Base-by-base conservation (phyloP, 139 green algal species). In the Asterochloris erici region DNA sequence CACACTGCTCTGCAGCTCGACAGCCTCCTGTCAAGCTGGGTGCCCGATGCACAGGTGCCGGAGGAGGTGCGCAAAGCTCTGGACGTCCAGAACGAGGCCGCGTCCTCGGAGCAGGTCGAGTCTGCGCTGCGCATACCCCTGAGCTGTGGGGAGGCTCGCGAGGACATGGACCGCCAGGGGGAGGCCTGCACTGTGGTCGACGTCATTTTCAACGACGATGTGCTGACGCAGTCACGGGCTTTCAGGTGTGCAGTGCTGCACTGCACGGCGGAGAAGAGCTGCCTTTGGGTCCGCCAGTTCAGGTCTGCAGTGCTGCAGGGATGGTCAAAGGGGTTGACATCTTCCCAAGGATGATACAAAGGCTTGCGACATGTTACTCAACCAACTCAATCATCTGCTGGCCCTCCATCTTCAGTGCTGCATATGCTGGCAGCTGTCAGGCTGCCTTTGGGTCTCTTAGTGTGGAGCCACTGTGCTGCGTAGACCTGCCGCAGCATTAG, bases 201-300 rank as follows among this genome's bases (percentile, higher is more conserved):
- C 86, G 91, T 89, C 79, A 86, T 96, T 60, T 84, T 96, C 47
- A 92, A 93, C 77, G 54, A 68, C 9, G 85, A 95, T 19, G 83
- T 96, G 15, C 63, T 94, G 15, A 86, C 75, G 16, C 82, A 89
- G 78, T 86, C 87, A 28, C 76, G 63, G 10, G 75, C 73, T 12
- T 86, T 78, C 80, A 84, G 70, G 80, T 84, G 75, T n/a, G 14
- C 28, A 19, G 19, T 29, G 71, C 71, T 77, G 71, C 74, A 79
- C 26, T 17, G 62, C 28, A 47, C 4, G 17, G 6, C 66, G 4
- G 19, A 9, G 17, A 71, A 21, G 66, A 9, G 19, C 17, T 21
- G 21, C 9, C 66, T 9, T 23, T 71, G 66, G 66, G 21, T 21
- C 17, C 19, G 19, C 17, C 19, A 71, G 19, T 71, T 23, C 17